Evolutionary conservation across 352 stramenopile species (phyloP), one percentile per base, ranked within the genome.

Genomic region (Thraustochytrium striatum): DNA sequence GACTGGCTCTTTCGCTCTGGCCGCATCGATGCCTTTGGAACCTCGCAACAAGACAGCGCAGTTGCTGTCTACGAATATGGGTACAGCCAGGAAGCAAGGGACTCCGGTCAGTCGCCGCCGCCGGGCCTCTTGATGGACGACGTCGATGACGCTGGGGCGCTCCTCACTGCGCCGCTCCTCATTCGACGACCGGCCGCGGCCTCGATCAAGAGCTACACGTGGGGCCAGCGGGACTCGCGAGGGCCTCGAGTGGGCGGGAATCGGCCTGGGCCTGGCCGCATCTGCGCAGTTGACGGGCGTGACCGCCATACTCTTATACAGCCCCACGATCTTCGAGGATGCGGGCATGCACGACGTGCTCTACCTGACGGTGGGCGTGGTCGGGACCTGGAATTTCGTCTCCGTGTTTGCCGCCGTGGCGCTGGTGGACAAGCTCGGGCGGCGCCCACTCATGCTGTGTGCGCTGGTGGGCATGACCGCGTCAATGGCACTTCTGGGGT

Each of bases 291-390:
- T 75, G n/a, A 75, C 65, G 11, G 65, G 65, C 44, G 68, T 75
- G 2, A 75, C 58, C 52, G 65, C 65, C 21, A 55, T 75, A 2
- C 58, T 75, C 44, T 75, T 58, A 19, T 75, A 75, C 65, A 75
- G 65, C 50, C 65, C 65, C 7, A 30, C 58, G n/a, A 75, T 75
- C 32, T 75, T 75, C 50, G 39, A 61, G 44, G 41, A 72, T 32
- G 44, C 65, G 11, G 65, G 65, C 32, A 47, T 75, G 11, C 43
- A 41, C 21, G 68, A 75, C 39, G 65, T 75, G 11, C 65, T 75
- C 25, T 25, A 61, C 9, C 52, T 75, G 41, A 75, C 65, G 43
- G 19, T 75, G n/a, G 33, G 65, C 36, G 65, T 43, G 41, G 65
- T 75, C 21, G 65, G 65, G 2, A 28, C 52, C 13, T 75, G 65